Evolutionary conservation across 1,139 yeast species (phyloP), one percentile per base, ranked within the genome.

Genomic region (Taphrina populina): DNA sequence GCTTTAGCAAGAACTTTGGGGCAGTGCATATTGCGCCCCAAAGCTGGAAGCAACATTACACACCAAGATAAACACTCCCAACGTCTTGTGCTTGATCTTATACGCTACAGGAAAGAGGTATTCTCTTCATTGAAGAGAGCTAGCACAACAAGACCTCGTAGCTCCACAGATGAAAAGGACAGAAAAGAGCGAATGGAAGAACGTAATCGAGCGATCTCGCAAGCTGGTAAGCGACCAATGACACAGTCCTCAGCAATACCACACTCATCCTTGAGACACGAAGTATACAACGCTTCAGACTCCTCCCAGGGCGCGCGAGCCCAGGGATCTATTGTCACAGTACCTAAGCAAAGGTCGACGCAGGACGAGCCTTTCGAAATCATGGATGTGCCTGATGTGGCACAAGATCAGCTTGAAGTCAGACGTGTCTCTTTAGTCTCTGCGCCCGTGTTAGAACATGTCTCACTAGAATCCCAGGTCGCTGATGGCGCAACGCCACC

Each of bases 1-100:
- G 72, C 72, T 30, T 76, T 87, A 32, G 76, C 87, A 1, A 80
- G 78, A 60, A 90, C 83, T 63, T 78, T 86, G 64, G 82, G 87
- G 0, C 74, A 77, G 39, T 79, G 61, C 47, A 29, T 86, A 24
- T 69, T 83, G 60, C 73, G 86, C 53, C 85, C 88, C 15, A 76
- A 77, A 60, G 63, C 69, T 5, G 76, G 76, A 59, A 72, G 73
- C 2, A 71, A 73, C 17, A 63, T 76, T 29, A 73, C 78, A 6
- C 67, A 76, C 47, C 78, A 76, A 58, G 90, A 84, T 64, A 74
- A 79, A 52, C 81, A 82, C 64, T 82, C 85, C 13, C 73, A 71
- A 59, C 72, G 76, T 58, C 76, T 87, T 51, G 73, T 85, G 53
- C 71, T 73, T 52, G 95, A 87, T 66, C 70, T 87, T 51, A 72